Evolutionary conservation across 805 yeast genomes (phyloP).

Genomic region (Wickerhamiella brachini): DNA sequence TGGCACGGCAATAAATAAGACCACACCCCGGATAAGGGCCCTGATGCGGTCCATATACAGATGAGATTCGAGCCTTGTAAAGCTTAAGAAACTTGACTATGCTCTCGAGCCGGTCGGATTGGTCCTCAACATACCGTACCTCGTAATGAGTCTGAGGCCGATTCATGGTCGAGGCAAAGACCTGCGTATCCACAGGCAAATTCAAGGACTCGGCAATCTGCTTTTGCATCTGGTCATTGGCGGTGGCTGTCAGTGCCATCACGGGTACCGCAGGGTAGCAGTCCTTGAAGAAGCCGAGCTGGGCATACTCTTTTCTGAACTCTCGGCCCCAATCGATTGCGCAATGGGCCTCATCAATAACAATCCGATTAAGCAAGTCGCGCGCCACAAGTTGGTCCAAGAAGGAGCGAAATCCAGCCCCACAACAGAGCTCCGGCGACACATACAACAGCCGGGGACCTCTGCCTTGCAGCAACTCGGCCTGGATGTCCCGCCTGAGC

Average conservation of each 20-base stretch:
- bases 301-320: conserved; percentile 88
- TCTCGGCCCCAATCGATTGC: conserved; percentile 98
- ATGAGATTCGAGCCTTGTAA: conserved; percentile 12
- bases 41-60: not conserved
- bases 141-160: conserved; percentile 75
- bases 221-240: conserved; percentile 33
- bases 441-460: conserved; percentile 78
- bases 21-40: conserved; percentile 34
- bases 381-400: conserved; percentile 43
- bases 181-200: conserved; percentile 40
- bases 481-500: conserved; percentile 47
- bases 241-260: conserved; percentile 96
- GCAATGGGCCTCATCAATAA: conserved; percentile 96
- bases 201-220: conserved; percentile 65
- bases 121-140: conserved; percentile 44
- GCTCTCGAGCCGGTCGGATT: conserved; percentile 13
- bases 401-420: conserved; percentile 50
- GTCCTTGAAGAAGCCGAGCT: conserved; percentile 54
- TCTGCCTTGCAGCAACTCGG: conserved; percentile 50
- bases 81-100: conserved; percentile 13
- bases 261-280: conserved; percentile 70
- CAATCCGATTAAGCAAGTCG: conserved; percentile 59
- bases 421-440: conserved; percentile 54
- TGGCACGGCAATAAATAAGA: conserved; percentile 86
- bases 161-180: conserved; percentile 76